Evolutionary conservation across 805 yeast species (phyloP).

Genomic region (Nadsonia fulvescens): DNA sequence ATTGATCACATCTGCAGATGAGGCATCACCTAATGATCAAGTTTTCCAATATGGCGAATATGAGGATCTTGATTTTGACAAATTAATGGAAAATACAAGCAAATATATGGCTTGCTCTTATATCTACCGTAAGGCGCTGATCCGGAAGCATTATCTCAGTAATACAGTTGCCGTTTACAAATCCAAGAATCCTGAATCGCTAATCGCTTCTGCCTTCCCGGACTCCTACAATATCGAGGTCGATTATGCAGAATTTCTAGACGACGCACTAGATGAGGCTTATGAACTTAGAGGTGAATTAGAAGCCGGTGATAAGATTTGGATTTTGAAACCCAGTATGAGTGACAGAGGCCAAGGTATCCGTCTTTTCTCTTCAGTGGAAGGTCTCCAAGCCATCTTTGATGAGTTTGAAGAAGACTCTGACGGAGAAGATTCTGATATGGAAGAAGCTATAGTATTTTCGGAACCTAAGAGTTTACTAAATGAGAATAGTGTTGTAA

Average conservation of each 20-base stretch:
- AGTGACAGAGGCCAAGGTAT: conserved; percentile 96
- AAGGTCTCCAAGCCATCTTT: conserved; percentile 66
- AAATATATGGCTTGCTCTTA: conserved; percentile 60
- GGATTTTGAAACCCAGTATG: conserved; percentile 94
- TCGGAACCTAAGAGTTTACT: conserved; percentile 1
- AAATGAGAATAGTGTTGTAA: conserved; percentile 46
- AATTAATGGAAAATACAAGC: conserved; percentile 24
- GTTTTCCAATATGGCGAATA: conserved; percentile 72
- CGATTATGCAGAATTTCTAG: conserved; percentile 90
- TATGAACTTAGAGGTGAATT: conserved; percentile 75
- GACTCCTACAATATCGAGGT: conserved; percentile 66
- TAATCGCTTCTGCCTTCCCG: conserved; percentile 45
- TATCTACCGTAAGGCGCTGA: conserved; percentile 75
- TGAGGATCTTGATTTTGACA: conserved; percentile 70
- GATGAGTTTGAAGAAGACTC: conserved; percentile 71
- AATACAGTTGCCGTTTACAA: conserved; percentile 59
- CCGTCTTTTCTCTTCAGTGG: conserved; percentile 57
- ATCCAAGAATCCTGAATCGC: conserved; percentile 57
- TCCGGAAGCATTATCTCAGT: conserved; percentile 78
- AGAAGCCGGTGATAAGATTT: conserved; percentile 35
- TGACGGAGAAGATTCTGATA: conserved; percentile 25
- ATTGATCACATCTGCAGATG: too few relatives aligned
- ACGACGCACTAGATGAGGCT: conserved; percentile 82
- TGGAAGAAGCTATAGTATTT: conserved; percentile 13
- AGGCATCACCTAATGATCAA: conserved; percentile 15